Conservation (phyloP, 106 monocot species). For the Platanthera zijinensis region DNA sequence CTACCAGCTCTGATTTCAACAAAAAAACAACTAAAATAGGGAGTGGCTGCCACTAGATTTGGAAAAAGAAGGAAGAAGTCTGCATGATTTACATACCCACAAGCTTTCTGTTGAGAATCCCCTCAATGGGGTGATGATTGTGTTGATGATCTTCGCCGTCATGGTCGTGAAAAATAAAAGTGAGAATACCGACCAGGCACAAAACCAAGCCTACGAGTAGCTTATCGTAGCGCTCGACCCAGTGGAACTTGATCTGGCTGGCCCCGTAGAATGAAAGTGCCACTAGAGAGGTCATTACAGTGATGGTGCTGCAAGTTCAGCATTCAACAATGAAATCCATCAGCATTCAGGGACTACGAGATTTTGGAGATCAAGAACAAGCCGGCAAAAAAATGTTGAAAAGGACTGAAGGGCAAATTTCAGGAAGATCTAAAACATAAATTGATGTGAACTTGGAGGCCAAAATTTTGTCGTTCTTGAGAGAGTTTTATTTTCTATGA, state of each 20-base stretch:
- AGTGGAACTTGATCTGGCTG: constrained; percentile 66
- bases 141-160: constrained; percentile 11
- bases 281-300: constrained; percentile 70
- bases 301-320: constrained; percentile 45
- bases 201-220: constrained; percentile 70
- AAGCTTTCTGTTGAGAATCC: not conserved
- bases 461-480: too few species aligned
- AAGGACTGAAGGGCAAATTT: not conserved
- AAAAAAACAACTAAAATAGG: not conserved
- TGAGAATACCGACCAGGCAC: constrained; percentile 62
- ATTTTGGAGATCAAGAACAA: not conserved
- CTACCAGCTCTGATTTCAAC: too few species aligned
- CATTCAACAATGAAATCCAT: not conserved
- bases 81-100: not conserved
- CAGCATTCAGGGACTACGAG: not conserved
- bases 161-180: constrained; percentile 61
- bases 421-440: too few species aligned
- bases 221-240: constrained; percentile 80
- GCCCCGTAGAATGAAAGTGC: constrained; percentile 75
- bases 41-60: not conserved
- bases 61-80: not conserved
- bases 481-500: too few species aligned
- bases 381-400: not conserved
- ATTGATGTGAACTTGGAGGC: too few species aligned
- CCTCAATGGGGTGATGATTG: constrained; percentile 1